phyloP scores from a whole-genome alignment of 2,329 filamentous ascomycete genomes.

The Ceratocystis ficicola region DNA sequence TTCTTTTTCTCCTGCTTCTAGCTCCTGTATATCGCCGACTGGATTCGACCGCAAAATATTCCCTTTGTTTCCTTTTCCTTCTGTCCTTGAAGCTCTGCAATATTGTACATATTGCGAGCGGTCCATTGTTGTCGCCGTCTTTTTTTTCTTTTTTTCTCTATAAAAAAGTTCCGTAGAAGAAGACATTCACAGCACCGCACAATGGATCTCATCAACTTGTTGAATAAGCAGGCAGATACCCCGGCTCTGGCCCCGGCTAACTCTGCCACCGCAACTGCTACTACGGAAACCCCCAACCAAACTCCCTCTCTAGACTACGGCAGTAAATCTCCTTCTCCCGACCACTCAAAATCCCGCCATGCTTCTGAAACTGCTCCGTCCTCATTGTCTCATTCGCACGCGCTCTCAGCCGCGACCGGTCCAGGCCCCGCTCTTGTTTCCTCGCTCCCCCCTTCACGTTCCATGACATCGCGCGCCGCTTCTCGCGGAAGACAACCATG shows the following conservation, averaged over 20 bases:
- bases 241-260: not conserved
- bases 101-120: not conserved
- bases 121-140: not conserved
- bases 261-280: not conserved
- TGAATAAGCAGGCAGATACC: constrained; percentile 20
- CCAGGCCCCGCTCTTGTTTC: constrained; percentile 10
- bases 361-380: constrained; percentile 19
- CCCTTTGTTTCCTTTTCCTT: constrained; percentile 8
- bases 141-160: constrained; percentile 1
- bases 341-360: constrained; percentile 23
- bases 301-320: constrained; percentile 20
- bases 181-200: not conserved
- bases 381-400: constrained; percentile 1
- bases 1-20: not conserved
- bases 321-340: constrained; percentile 29
- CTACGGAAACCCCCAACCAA: constrained; percentile 18
- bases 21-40: constrained; percentile 16
- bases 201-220: constrained; percentile 22
- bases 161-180: constrained; percentile 12
- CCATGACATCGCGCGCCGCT: constrained; percentile 25
- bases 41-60: constrained; percentile 16
- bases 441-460: constrained; percentile 12
- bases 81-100: not conserved
- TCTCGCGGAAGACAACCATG: constrained; percentile 33
- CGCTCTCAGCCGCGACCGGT: constrained; percentile 8